phyloP scores from a whole-genome alignment of 2,329 filamentous ascomycete genomes.

The Colletotrichum tabaci region DNA sequence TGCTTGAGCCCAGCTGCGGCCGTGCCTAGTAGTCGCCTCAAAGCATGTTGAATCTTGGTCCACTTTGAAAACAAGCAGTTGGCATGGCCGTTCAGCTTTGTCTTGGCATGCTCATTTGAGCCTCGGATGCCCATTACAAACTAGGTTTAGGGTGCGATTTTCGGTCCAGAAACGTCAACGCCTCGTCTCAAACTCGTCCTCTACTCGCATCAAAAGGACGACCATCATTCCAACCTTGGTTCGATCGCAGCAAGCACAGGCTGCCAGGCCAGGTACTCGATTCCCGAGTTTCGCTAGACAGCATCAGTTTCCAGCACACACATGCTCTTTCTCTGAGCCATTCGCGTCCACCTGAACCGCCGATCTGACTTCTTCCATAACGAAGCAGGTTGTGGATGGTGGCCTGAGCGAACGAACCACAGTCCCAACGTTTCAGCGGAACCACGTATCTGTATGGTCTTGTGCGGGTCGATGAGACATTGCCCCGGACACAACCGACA shows the following conservation, averaged over 20 bases:
- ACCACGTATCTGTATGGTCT: conserved; percentile 11
- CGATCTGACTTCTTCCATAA: conserved; percentile 33
- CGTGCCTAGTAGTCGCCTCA: conserved; percentile 17
- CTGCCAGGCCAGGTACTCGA: not conserved
- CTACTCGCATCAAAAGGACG: not conserved
- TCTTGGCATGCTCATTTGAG: conserved; percentile 19
- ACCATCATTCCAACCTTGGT: not conserved
- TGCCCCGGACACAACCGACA: not conserved
- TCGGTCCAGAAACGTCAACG: conserved; percentile 12
- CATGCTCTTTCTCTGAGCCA: not conserved
- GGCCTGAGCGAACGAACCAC: conserved; percentile 41
- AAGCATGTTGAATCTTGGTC: conserved; percentile 7
- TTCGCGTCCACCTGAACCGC: conserved; percentile 14
- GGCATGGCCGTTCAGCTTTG: not conserved
- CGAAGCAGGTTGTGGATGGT: conserved; percentile 27
- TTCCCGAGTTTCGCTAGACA: not conserved
- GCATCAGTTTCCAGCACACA: conserved; percentile 3
- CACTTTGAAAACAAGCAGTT: conserved; percentile 7
- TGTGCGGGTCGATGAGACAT: conserved; percentile 1
- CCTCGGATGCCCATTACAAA: not conserved
- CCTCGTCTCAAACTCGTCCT: conserved; percentile 3
- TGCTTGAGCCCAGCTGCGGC: conserved; percentile 16
- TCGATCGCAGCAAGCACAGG: not conserved
- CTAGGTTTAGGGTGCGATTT: conserved; percentile 17
- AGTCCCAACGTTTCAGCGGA: conserved; percentile 36